Conservation (phyloP, 345 rosid species). For the Clarkia xantiana region DNA sequence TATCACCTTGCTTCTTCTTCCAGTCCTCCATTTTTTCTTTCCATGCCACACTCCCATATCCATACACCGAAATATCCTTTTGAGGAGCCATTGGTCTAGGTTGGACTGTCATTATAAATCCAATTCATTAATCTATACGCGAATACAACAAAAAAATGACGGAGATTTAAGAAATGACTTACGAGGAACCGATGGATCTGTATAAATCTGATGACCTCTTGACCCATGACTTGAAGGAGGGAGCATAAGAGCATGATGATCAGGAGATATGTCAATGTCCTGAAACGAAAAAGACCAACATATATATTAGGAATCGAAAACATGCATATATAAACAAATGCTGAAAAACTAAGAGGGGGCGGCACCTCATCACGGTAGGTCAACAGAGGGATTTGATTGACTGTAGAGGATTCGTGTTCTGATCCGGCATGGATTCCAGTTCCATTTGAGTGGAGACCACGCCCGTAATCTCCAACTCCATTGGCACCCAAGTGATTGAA, state of each 20-base stretch:
- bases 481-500: constrained; percentile 25
- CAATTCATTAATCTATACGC: not conserved
- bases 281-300: constrained; percentile 7
- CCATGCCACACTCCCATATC: constrained; percentile 44
- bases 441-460: constrained; percentile 15
- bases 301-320: not conserved
- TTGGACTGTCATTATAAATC: constrained; percentile 17
- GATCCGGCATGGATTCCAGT: constrained; percentile 23
- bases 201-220: constrained; percentile 18
- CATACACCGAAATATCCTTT: constrained; percentile 44
- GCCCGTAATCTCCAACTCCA: constrained; percentile 31
- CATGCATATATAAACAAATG: not conserved
- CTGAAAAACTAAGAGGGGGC: not conserved
- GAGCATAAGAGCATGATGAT: constrained; percentile 34
- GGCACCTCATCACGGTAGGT: constrained; percentile 65
- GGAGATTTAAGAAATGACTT: not conserved
- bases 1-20: constrained; percentile 20
- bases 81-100: constrained; percentile 34
- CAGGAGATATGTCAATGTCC: constrained; percentile 27
- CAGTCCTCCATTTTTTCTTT: constrained; percentile 41
- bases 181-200: constrained; percentile 19
- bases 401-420: constrained; percentile 44
- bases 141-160: not conserved
- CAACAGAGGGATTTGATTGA: constrained; percentile 45
- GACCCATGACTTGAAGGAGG: constrained; percentile 20